Base-by-base conservation (phyloP, 345 rosid genomes). In the Euphorbia peplus region DNA sequence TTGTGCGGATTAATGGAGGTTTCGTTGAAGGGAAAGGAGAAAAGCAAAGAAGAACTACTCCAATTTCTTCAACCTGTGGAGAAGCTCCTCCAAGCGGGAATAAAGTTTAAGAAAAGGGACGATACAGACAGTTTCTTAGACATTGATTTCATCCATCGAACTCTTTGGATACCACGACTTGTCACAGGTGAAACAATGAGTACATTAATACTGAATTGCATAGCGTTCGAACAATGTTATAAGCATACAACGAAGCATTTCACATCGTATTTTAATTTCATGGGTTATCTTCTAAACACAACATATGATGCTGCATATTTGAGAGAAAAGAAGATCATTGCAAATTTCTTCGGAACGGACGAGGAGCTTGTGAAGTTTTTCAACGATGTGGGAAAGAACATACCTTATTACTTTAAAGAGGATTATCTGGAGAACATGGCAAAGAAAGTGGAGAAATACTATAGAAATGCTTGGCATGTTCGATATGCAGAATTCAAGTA, bases 181-280 rank as follows among this genome's bases (percentile, higher is more conserved):
- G 79, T 75, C 1, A 46, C 85, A 12, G 85, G 85, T 44, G 86
- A 80, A 66, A 78, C 81, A 19, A 67, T 68, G 0, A 86, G 61
- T 64, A 62, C 83, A 2, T 8, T 84, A 15, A 67, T 87, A 60
- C 81, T 85, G 24, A 89, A 87, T n/a, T 79, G 75, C 19, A 82
- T 85, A 5, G 86, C 89, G 0, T 84, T 73, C 25, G 86, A 87
- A 61, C 96, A 84, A 54, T 80, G 88, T 26, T 80, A 83, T 52
- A 68, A 67, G 51, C 80, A 82, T 44, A 66, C 79, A 46, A 60
- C 86, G 5, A 80, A 76, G 66, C 75, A 85, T 74, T 47, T 89
- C 64, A 89, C 88, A 0, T 73, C 81, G 28, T 87, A 85, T 21
- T 83, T 79, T 0, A 73, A 78, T 57, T 78, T 89, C 70, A 75